Percentiles rank a stretch among this genome's conserved stretches.
These are phyloP conservation scores for Coffea humblotiana DNA, from an alignment of 305 asterid genomes.

Conservation along the genomic window DNA sequence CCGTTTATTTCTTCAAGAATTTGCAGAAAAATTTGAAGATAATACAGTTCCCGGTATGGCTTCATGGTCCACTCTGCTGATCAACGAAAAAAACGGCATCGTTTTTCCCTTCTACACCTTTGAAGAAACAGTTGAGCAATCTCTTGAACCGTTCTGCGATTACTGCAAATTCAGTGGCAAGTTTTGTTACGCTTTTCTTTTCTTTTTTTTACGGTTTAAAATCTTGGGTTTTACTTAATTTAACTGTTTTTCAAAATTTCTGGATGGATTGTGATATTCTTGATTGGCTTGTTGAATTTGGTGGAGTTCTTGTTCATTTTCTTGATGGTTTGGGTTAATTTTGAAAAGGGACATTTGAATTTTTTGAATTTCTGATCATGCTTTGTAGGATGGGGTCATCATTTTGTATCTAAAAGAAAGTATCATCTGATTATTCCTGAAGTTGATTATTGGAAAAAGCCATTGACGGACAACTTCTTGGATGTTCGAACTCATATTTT, in stretches of 20 bases:
- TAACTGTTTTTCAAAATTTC: not conserved
- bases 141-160: constrained; percentile 52
- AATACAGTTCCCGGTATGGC: constrained; percentile 45
- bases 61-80: constrained; percentile 50
- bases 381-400: constrained; percentile 79
- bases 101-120: constrained; percentile 58
- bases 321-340: not conserved
- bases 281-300: not conserved
- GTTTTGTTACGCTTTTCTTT: not conserved
- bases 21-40: constrained; percentile 37
- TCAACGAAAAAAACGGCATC: constrained; percentile 32
- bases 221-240: not conserved
- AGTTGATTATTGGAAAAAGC: constrained; percentile 40
- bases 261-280: not conserved
- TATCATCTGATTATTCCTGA: constrained; percentile 72
- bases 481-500: constrained; percentile 44
- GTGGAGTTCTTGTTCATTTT: not conserved
- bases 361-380: not conserved
- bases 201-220: not conserved
- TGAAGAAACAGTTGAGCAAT: constrained; percentile 56
- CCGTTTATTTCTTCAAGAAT: constrained; percentile 49
- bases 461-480: constrained; percentile 37
- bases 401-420: constrained; percentile 67
- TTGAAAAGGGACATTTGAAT: not conserved
- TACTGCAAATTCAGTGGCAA: constrained; percentile 65